These are phyloP conservation scores for Ceratobasidium theobromae DNA, from an alignment of 1,284 basidiomycete genomes.

Conservation along the genomic window DNA sequence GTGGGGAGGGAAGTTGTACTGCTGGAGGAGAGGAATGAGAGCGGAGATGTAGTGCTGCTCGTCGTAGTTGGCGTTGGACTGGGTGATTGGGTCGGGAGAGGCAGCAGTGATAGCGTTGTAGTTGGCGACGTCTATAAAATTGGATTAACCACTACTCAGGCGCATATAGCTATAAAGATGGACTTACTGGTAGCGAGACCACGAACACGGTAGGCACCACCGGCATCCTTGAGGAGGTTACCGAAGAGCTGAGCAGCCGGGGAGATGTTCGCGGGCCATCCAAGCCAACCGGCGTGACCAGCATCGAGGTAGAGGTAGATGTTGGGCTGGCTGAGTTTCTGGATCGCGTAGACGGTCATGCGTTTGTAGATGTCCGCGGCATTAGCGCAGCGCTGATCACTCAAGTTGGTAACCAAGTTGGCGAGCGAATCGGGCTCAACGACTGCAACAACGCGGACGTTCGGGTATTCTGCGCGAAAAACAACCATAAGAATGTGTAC, in stretches of 20 bases:
- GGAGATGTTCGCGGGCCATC: constrained; percentile 61
- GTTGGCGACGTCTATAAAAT: constrained; percentile 55
- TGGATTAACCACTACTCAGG: background rate
- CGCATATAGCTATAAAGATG: background rate
- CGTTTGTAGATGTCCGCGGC: constrained; percentile 57
- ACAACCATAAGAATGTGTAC: background rate
- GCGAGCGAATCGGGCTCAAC: constrained; percentile 66
- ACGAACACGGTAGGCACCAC: constrained; percentile 55
- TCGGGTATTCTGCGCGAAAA: constrained; percentile 51
- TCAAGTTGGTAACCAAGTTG: constrained; percentile 63
- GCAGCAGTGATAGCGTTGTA: constrained; percentile 58
- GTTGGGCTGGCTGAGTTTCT: constrained; percentile 55
- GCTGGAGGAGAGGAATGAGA: constrained; percentile 51
- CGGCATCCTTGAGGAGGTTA: constrained; percentile 53
- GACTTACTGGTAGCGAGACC: constrained; percentile 55
- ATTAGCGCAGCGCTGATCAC: constrained; percentile 55
- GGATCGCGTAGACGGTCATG: constrained; percentile 58
- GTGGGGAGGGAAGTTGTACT: constrained; percentile 52
- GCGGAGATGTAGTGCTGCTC: constrained; percentile 63
- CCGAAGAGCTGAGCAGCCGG: constrained; percentile 61
- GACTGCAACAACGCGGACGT: constrained; percentile 62
- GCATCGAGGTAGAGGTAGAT: constrained; percentile 46
- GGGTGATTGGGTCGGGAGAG: constrained; percentile 59
- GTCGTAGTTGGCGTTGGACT: constrained; percentile 61
- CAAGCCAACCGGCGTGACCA: constrained; percentile 67